Percentiles rank a stretch among this genome's conserved stretches.
Evolutionary conservation across 2,329 filamentous ascomycete species (phyloP).

Genomic region (Colletotrichum musicola): DNA sequence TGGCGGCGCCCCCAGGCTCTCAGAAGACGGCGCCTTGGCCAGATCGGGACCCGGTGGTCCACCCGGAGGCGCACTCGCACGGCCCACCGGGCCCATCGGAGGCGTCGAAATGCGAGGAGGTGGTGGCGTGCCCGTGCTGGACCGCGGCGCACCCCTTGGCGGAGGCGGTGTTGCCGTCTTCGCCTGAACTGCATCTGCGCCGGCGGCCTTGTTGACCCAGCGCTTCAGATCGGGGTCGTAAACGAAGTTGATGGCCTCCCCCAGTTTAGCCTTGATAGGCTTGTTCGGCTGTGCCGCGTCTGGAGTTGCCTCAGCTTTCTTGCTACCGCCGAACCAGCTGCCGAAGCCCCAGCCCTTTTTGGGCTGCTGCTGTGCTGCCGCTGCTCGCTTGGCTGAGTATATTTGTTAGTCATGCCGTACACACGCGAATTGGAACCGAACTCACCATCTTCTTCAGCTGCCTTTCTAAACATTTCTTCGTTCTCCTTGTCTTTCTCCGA

Average conservation of each 20-base stretch:
- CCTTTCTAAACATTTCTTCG: slow-evolving; percentile 86
- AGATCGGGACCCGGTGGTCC: slow-evolving; percentile 42
- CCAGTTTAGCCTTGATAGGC: slow-evolving; percentile 91
- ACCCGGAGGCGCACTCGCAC: slow-evolving; percentile 43
- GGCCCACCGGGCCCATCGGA: slow-evolving; percentile 42
- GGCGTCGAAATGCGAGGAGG: slow-evolving; percentile 57
- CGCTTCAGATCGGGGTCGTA: slow-evolving; percentile 97
- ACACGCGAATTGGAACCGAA: neutral
- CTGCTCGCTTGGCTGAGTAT: slow-evolving; percentile 70
- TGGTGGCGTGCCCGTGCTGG: slow-evolving; percentile 64
- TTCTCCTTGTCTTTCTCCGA: slow-evolving; percentile 81
- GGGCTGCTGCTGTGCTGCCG: slow-evolving; percentile 55
- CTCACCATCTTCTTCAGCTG: slow-evolving; percentile 81
- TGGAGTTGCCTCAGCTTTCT: slow-evolving; percentile 68
- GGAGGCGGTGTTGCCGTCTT: slow-evolving; percentile 82
- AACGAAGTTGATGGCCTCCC: slow-evolving; percentile 91
- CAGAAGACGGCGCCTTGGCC: slow-evolving; percentile 47
- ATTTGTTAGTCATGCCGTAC: slow-evolving; percentile 37
- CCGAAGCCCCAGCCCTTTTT: slow-evolving; percentile 85
- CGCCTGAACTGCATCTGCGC: slow-evolving; percentile 70
- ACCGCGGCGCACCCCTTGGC: slow-evolving; percentile 72
- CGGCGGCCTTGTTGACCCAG: slow-evolving; percentile 97
- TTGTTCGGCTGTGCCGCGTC: slow-evolving; percentile 62
- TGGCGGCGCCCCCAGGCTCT: slow-evolving; percentile 48
- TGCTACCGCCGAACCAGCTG: slow-evolving; percentile 85